A percentile compares a stretch with the other conserved stretches of the same genome.
Evolutionary conservation across 164 flowering plant genomes (phyloP).

Genomic region (Hamamelis virginiana): DNA sequence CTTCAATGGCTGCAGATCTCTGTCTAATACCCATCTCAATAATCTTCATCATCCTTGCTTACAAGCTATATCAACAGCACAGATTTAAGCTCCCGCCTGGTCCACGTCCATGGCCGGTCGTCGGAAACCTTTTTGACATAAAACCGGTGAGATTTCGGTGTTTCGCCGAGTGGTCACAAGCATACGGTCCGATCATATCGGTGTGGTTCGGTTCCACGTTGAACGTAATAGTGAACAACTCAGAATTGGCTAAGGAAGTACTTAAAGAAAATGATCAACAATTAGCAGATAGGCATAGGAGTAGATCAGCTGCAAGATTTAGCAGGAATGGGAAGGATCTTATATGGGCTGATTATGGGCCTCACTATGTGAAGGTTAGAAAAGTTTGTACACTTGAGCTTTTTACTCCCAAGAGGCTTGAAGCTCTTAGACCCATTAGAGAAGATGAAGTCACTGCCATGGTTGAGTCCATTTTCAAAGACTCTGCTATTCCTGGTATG

Average conservation of each 20-base stretch:
- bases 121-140: slow-evolving; percentile 49
- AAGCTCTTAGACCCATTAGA: slow-evolving; percentile 35
- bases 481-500: slow-evolving; percentile 33
- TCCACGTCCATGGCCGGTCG: slow-evolving; percentile 42
- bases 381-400: slow-evolving; percentile 47
- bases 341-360: slow-evolving; percentile 54
- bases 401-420: slow-evolving; percentile 42
- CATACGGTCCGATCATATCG: slow-evolving; percentile 44
- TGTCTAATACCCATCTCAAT: slow-evolving; percentile 13
- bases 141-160: slow-evolving; percentile 46
- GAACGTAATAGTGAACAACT: slow-evolving; percentile 37
- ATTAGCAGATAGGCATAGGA: slow-evolving; percentile 42
- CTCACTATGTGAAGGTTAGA: slow-evolving; percentile 50
- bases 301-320: slow-evolving; percentile 34
- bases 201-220: slow-evolving; percentile 48
- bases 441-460: slow-evolving; percentile 50
- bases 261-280: slow-evolving; percentile 42
- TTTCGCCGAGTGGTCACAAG: slow-evolving; percentile 40
- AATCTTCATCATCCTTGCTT: slow-evolving; percentile 12
- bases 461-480: slow-evolving; percentile 43
- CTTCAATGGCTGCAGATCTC: slow-evolving; percentile 20
- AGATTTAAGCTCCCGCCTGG: slow-evolving; percentile 47
- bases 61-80: slow-evolving; percentile 26
- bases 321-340: slow-evolving; percentile 43
- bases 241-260: slow-evolving; percentile 38